phyloP scores from a whole-genome alignment of 345 rosid species.

The Eucalyptus victrix region DNA sequence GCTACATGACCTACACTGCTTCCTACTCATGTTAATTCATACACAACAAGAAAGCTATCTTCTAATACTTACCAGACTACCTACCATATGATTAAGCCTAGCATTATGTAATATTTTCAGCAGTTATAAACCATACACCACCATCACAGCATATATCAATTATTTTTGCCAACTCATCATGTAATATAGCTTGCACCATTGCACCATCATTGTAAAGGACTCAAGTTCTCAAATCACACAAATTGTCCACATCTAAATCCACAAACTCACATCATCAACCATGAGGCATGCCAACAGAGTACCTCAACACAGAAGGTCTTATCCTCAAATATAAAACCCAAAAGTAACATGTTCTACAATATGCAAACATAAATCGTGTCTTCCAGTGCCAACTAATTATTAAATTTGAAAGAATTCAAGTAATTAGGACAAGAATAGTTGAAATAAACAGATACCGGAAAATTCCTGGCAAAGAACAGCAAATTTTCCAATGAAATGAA shows the following conservation, averaged over 20 bases:
- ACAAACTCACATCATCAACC: neutral
- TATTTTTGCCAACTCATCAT: neutral
- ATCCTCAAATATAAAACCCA: neutral
- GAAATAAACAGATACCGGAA: constrained; percentile 38
- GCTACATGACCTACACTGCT: neutral
- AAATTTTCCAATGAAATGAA: constrained; percentile 96
- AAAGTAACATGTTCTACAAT: neutral
- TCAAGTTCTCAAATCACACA: neutral
- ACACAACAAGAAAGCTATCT: neutral
- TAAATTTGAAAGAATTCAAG: neutral
- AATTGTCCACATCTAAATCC: neutral
- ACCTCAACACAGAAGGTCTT: neutral
- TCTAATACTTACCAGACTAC: neutral
- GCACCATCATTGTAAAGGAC: neutral
- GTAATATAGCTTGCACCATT: neutral
- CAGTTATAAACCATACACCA: neutral
- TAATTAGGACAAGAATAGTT: neutral
- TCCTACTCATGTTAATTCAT: neutral
- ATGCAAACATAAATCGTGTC: neutral
- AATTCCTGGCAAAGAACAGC: constrained; percentile 74
- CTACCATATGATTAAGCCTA: neutral
- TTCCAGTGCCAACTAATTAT: neutral
- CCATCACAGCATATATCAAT: neutral
- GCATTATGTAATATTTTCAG: neutral
- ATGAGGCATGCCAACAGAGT: neutral